These are phyloP conservation scores for Ceratobasidium sp. DNA, from an alignment of 1,284 basidiomycete genomes.

Conservation along the genomic window DNA sequence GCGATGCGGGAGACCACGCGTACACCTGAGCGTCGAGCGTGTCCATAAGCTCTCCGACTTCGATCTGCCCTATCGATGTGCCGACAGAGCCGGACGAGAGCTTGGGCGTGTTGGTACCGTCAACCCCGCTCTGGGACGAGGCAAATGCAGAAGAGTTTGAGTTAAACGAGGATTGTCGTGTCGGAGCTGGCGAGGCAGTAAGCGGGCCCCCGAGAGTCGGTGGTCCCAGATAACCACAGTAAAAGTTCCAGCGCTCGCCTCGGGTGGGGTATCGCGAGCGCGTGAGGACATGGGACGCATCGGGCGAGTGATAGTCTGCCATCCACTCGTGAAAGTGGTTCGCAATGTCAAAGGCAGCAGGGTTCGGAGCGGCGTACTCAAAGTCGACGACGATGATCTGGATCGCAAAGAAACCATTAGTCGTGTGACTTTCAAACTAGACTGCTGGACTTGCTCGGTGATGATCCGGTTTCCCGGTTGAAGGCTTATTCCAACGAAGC, in stretches of 20 bases:
- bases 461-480: constrained; percentile 60
- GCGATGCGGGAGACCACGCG: constrained; percentile 88
- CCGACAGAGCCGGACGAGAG: not conserved
- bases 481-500: constrained; percentile 73
- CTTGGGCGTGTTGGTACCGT: constrained; percentile 3
- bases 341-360: constrained; percentile 91
- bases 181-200: constrained; percentile 53
- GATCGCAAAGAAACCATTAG: constrained; percentile 16
- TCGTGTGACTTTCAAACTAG: constrained; percentile 34
- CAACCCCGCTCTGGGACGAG: not conserved
- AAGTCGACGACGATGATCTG: constrained; percentile 96
- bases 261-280: constrained; percentile 77
- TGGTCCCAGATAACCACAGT: constrained; percentile 77
- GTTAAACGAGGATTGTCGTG: constrained; percentile 54
- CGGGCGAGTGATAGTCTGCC: constrained; percentile 81
- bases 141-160: constrained; percentile 11
- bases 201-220: constrained; percentile 57
- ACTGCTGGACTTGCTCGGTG: constrained; percentile 54
- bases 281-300: constrained; percentile 79
- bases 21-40: constrained; percentile 80
- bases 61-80: constrained; percentile 42
- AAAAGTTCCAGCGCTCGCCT: constrained; percentile 84
- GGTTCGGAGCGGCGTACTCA: constrained; percentile 91
- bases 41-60: constrained; percentile 55
- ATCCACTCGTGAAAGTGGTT: constrained; percentile 98